A percentile compares a stretch with the other conserved stretches of the same genome.
Conservation (phyloP, 768 basidiomycete species). For the Gloeostereum incarnatum region DNA sequence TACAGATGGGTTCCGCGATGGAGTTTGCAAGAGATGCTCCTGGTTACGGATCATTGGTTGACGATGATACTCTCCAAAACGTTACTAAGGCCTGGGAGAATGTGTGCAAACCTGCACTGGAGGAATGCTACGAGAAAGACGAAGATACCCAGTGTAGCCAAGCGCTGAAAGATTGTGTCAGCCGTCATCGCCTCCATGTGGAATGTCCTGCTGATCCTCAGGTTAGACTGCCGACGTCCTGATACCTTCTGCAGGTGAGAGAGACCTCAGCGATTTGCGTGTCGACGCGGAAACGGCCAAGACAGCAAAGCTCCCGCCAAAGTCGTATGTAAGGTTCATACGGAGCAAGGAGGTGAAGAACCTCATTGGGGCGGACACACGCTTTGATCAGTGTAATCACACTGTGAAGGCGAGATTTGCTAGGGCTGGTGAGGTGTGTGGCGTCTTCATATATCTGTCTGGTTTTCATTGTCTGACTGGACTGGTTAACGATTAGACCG, state of each 20-base stretch:
- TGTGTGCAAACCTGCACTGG: neutral
- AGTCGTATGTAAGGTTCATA: neutral
- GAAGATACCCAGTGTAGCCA: neutral
- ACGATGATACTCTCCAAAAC: constrained; percentile 18
- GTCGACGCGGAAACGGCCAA: too few species aligned
- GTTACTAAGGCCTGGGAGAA: constrained; percentile 20
- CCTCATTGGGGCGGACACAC: neutral
- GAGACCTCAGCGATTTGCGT: too few species aligned
- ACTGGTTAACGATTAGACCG: too few species aligned
- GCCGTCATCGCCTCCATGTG: too few species aligned
- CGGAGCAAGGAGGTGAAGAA: neutral
- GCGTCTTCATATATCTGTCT: neutral
- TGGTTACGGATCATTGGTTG: constrained; percentile 32
- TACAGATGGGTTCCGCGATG: constrained; percentile 29
- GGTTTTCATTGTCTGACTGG: neutral
- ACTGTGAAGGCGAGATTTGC: constrained; percentile 2
- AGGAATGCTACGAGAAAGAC: neutral
- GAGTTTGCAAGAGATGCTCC: constrained; percentile 29
- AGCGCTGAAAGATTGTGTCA: neutral
- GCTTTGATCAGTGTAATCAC: constrained; percentile 3
- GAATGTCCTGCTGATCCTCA: too few species aligned
- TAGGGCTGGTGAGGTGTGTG: neutral
- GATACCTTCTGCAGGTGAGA: too few species aligned
- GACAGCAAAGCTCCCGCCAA: too few species aligned
- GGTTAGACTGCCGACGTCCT: too few species aligned